These are phyloP conservation scores for Fusarium hainanense DNA, from an alignment of 2,329 filamentous ascomycete species.

Conservation along the genomic window DNA sequence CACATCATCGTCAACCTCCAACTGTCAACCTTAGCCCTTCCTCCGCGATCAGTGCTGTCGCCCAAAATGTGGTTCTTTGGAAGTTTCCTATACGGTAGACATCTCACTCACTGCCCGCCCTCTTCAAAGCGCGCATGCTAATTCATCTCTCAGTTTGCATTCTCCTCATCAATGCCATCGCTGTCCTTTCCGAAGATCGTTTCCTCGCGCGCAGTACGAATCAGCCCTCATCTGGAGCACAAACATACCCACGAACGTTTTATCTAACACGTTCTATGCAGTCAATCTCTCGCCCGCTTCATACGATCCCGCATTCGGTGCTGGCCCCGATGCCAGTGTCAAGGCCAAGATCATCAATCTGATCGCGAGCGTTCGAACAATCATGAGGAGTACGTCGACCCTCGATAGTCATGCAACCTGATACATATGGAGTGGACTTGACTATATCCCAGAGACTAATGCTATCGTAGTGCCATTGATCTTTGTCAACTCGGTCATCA, in stretches of 20 bases:
- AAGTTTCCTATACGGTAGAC: constrained; percentile 73
- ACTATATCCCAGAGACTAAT: constrained; percentile 15
- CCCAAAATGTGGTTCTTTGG: constrained; percentile 73
- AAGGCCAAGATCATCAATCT: constrained; percentile 90
- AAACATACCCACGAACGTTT: neutral
- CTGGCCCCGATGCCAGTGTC: constrained; percentile 77
- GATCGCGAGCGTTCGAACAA: constrained; percentile 87
- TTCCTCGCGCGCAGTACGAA: constrained; percentile 77
- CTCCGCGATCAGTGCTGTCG: constrained; percentile 4
- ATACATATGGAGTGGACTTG: neutral
- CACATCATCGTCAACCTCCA: constrained; percentile 36
- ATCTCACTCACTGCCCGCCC: neutral
- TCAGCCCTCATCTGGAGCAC: neutral
- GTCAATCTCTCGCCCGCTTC: constrained; percentile 80
- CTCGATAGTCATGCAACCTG: neutral
- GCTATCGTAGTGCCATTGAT: constrained; percentile 78
- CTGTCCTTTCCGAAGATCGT: constrained; percentile 92
- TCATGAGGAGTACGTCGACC: constrained; percentile 81
- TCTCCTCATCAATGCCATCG: constrained; percentile 92
- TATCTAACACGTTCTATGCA: constrained; percentile 37
- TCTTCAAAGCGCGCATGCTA: constrained; percentile 15
- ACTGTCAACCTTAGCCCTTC: neutral
- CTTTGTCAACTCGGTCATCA: constrained; percentile 83
- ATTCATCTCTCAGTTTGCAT: constrained; percentile 66
- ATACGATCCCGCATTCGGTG: constrained; percentile 82